phyloP scores from a whole-genome alignment of 495 filamentous ascomycete genomes.

The Astrocystis sublimbata region DNA sequence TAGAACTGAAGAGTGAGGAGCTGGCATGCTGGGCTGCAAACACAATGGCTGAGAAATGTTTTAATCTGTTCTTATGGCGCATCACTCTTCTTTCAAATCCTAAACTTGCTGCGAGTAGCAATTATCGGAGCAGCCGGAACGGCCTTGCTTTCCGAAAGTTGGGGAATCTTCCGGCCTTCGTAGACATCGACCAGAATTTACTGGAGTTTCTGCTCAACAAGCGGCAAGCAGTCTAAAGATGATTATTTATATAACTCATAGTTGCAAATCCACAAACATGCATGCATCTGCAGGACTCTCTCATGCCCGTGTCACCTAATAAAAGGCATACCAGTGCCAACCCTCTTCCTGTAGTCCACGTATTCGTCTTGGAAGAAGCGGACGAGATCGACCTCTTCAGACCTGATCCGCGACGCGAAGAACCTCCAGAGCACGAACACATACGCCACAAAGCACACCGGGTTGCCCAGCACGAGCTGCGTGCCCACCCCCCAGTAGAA shows the following conservation, averaged over 20 bases:
- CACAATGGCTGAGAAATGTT: no score
- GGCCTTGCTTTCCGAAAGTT: no score
- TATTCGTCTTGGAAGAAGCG: constrained; percentile 87
- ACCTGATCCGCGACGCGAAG: constrained; percentile 70
- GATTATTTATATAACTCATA: neutral
- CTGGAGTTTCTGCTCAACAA: neutral
- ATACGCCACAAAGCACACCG: constrained; percentile 73
- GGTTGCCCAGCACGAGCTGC: constrained; percentile 86
- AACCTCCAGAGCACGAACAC: constrained; percentile 78
- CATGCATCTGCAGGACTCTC: neutral
- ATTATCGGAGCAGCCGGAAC: neutral
- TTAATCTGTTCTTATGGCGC: no score
- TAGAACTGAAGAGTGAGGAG: no score
- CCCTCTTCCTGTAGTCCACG: constrained; percentile 63
- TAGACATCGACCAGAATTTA: no score
- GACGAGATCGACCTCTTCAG: constrained; percentile 77
- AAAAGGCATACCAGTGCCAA: constrained; percentile 73
- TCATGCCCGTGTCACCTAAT: constrained; percentile 34
- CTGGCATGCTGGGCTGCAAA: no score
- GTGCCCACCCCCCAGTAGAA: constrained; percentile 98
- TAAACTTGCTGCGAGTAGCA: neutral
- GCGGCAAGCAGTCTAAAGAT: neutral
- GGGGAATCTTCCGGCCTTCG: neutral
- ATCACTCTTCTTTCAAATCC: no score
- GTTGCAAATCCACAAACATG: neutral